Base-by-base conservation (phyloP, 2,329 filamentous ascomycete genomes). In the Penicillium fuscoglaucum region DNA sequence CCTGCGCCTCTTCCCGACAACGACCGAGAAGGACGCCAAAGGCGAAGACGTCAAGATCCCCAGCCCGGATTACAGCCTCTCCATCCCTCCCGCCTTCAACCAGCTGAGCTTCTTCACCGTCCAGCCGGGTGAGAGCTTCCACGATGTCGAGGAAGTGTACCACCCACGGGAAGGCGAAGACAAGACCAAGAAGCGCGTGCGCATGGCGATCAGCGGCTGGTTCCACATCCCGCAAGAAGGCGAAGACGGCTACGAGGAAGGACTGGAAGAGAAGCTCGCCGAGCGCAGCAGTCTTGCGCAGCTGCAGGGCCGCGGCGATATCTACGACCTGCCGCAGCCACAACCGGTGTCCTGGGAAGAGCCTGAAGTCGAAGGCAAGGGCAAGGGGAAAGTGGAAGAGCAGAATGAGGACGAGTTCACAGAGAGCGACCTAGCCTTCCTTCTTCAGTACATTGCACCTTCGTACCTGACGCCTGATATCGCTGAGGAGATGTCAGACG, bases 181-280 rank as follows among this genome's bases (percentile, higher is more conserved):
- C 76, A 83, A 87, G 55, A 83, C 82, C 72, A 86, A 82, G 74
- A 83, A 71, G 60, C 72, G 77, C 9, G 86, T 97, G 49, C 88
- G 95, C 66, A 98, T 99, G 93, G 95, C 95, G 51, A 96, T 99
- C 71, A 96, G 91, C 72, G 95, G 95, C 52, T 99, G 95, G 95
- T 99, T 96, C 75, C 95, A 99, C 76, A 98, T 99, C 63, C 95
- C 95, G 0, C 95, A 99, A 77, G 79, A 90, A 66, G 93, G 93
- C 56, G 95, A 99, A 75, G 91, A 96, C 28, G 95, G 95, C 44
- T 99, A 89, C 68, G 87, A 96, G 66, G 81, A 90, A 71, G 95
- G 93, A 4, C 83, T 95, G 55, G 93, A 98, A 74, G 91, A 96
- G 79, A 90, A 88, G 72, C 85, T 96, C 62, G 91, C 90, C 13